Conservation (phyloP, 805 yeast genomes). For the Candida ovalis region DNA sequence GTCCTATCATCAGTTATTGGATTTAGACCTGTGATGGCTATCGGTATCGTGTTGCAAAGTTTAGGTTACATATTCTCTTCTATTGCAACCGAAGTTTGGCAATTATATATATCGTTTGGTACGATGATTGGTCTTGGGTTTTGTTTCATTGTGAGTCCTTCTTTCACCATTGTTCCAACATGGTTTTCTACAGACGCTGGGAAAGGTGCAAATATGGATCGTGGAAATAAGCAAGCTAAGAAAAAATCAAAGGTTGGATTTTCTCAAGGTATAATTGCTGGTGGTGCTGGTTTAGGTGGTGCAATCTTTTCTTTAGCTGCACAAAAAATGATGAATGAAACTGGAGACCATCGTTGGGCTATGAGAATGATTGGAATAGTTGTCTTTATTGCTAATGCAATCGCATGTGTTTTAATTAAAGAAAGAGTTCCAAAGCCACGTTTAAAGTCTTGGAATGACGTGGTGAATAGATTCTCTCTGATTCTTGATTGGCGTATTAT, state of each 20-base stretch:
- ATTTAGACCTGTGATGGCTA: constrained; percentile 12
- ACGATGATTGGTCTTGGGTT: constrained; percentile 46
- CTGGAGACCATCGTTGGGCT: constrained; percentile 44
- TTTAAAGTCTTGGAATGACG: not conserved
- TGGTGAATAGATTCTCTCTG: constrained; percentile 3
- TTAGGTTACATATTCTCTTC: constrained; percentile 46
- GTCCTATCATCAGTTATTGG: constrained; percentile 13
- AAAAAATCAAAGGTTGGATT: constrained; percentile 36
- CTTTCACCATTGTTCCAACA: constrained; percentile 44
- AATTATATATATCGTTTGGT: constrained; percentile 50
- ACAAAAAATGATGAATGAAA: constrained; percentile 29
- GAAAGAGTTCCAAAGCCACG: constrained; percentile 32
- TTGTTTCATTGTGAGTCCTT: constrained; percentile 44
- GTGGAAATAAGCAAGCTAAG: not conserved
- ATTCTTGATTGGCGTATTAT: constrained; percentile 6
- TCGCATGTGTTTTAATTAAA: constrained; percentile 40
- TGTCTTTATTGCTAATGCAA: constrained; percentile 36
- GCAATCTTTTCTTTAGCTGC: constrained; percentile 31
- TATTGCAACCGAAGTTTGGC: constrained; percentile 43
- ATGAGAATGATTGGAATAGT: constrained; percentile 35
- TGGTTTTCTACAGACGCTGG: constrained; percentile 38
- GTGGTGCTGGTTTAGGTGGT: constrained; percentile 42
- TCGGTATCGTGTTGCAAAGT: constrained; percentile 29
- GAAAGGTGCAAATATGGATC: not conserved
- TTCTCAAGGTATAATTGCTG: constrained; percentile 34